Evolutionary conservation across 495 filamentous ascomycete species (phyloP), one percentile per base, ranked within the genome.

Genomic region (Symbiotaphrina buchneri): DNA sequence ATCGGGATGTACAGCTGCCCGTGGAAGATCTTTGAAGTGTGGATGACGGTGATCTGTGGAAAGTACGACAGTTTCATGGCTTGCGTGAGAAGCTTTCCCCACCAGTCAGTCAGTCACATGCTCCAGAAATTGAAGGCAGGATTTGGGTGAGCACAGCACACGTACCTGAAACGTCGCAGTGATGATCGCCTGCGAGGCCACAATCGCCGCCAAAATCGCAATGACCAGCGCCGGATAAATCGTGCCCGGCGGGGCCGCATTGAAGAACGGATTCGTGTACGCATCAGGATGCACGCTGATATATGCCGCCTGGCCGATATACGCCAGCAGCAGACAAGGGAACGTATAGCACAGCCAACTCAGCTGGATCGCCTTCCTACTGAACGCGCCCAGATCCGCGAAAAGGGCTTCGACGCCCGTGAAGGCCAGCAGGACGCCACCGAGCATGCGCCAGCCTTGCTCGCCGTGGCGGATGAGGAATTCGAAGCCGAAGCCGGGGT

Each of bases 121-220:
- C 68, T 79, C 63, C 47, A 80, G 74, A 14, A 65, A 61, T 23
- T 77, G 51, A 15, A 81, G 58, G n/a, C n/a, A n/a, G n/a, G n/a
- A n/a, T n/a, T n/a, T n/a, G n/a, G n/a, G n/a, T n/a, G n/a, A n/a
- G n/a, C n/a, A n/a, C n/a, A n/a, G n/a, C n/a, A n/a, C n/a, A n/a
- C n/a, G n/a, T n/a, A n/a, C n/a, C 14, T 75, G 56, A 34, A 81
- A 78, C 2, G 67, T 65, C 7, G 61, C 65, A 5, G 74, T 80
- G 24, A 81, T 79, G 51, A 79, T 72, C 18, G 74, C 75, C 32
- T 81, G 74, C 7, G 65, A 72, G 10, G 74, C 74, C n/a, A 81
- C 74, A 32, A 81, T 62, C 15, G 70, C 71, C 3, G 74, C 74
- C 5, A 78, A 47, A 22, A 80, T 58, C 0, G 74, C 68, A 19